Base-by-base conservation (phyloP, 148 eudicot genomes). In the Dianthus caryophyllus region DNA sequence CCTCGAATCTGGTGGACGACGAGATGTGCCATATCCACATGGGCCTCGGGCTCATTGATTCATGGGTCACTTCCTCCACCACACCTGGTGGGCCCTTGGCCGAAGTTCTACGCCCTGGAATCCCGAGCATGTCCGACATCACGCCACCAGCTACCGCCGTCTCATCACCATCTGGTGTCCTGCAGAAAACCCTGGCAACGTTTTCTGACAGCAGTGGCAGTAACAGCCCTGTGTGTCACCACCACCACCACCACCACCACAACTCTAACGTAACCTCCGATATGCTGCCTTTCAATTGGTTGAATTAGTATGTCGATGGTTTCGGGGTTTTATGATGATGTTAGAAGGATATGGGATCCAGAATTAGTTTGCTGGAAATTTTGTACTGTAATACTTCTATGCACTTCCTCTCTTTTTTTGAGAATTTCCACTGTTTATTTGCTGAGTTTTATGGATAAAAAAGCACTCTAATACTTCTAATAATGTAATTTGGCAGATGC, bases 51-150 rank as follows among this genome's bases (percentile, higher is more conserved):
- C 58, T 64, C 60, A 46, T 60, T 55, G 83, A 84, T 58, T 74
- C 81, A 33, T 79, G 82, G 76, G 74, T 71, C 17, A 21, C 73
- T 30, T 65, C 78, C 5, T 64, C 77, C n/a, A 48, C 74, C 12
- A 62, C 80, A 38, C 79, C 78, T 0, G 93, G 96, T 36, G 93
- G 93, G n/a, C 96, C 96, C 15, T 67, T 90, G 30, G 96, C 90
- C n/a, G 96, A 90, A 78, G 92, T 72, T 21, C 65, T 90, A 8
- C 55, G 76, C 25, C 78, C 83, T 0, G 67, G 73, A 16, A 29
- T 53, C 10, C 54, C 64, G 12, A 54, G 75, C 27, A 57, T 68
- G 46, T 72, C 81, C 0, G 66, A 57, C 25, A 56, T 84, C 4
- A 78, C 81, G 15, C 66, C 78, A 18, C 68, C 79, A n/a, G 77